A percentile compares a stretch with the other conserved stretches of the same genome.
Conservation (phyloP, 2,329 filamentous ascomycete species). For the Ophiostoma montium region DNA sequence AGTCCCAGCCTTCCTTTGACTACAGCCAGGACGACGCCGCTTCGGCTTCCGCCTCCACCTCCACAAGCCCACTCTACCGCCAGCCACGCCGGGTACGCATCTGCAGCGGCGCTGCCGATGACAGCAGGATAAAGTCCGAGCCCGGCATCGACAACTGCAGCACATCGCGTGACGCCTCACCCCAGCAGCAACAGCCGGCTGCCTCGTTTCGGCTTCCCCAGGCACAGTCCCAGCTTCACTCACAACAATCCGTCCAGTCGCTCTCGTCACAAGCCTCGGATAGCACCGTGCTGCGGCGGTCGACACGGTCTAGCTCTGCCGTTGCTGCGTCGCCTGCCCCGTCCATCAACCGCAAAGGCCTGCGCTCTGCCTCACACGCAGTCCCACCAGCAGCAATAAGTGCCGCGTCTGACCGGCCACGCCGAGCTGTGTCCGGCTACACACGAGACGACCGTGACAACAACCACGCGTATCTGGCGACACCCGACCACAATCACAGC, state of each 20-base stretch:
- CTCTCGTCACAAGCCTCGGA: constrained; percentile 7
- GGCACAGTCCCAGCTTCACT: background rate
- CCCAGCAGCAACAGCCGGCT: constrained; percentile 15
- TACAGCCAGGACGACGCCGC: constrained; percentile 8
- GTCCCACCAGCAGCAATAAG: constrained; percentile 17
- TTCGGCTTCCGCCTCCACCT: background rate
- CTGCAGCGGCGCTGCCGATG: constrained; percentile 5
- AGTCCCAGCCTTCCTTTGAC: constrained; percentile 3
- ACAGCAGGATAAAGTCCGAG: constrained; percentile 17
- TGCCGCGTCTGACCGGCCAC: constrained; percentile 25
- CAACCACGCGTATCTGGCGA: constrained; percentile 27
- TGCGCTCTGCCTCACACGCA: constrained; percentile 15
- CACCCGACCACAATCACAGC: constrained; percentile 33
- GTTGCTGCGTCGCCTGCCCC: constrained; percentile 20
- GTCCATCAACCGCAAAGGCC: constrained; percentile 18
- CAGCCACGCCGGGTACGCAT: background rate
- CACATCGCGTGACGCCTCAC: constrained; percentile 17
- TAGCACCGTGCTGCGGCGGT: constrained; percentile 19
- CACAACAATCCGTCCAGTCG: background rate
- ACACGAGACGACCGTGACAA: background rate
- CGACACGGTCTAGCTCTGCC: constrained; percentile 20
- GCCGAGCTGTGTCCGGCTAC: constrained; percentile 20
- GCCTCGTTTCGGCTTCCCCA: background rate
- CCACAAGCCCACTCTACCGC: constrained; percentile 1
- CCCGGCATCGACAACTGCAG: constrained; percentile 18